Evolutionary conservation across 2,329 filamentous ascomycete genomes (phyloP).

Genomic region (Colletotrichum sp.): DNA sequence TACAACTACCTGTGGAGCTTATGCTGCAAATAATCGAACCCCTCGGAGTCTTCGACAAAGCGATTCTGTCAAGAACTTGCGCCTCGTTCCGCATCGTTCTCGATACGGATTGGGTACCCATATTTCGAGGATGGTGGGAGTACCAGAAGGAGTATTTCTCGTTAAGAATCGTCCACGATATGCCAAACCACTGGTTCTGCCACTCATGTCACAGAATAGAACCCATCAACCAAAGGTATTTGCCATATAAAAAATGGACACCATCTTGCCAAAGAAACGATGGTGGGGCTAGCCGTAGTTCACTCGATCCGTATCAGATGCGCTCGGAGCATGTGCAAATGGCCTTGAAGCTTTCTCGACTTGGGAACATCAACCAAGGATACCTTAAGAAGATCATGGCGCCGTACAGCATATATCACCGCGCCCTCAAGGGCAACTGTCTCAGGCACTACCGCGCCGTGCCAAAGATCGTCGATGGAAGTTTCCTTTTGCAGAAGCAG

Average conservation of each 20-base stretch:
- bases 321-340: background rate
- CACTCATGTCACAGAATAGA: background rate
- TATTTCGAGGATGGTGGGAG: accelerated
- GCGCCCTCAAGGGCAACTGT: background rate
- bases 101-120: background rate
- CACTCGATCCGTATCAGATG: background rate
- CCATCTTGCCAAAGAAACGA: background rate
- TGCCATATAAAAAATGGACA: background rate
- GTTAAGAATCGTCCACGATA: background rate
- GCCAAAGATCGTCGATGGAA: background rate
- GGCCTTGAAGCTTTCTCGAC: background rate
- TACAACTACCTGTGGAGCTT: background rate
- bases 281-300: accelerated
- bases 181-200: background rate
- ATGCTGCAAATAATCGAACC: background rate
- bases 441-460: background rate
- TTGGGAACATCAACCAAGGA: background rate
- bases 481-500: background rate
- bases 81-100: background rate
- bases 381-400: background rate
- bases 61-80: background rate
- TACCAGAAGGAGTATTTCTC: background rate
- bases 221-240: background rate
- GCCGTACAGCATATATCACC: background rate
- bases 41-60: background rate